Conservation (phyloP, 1,284 basidiomycete species). For the Gomphus bonarii region DNA sequence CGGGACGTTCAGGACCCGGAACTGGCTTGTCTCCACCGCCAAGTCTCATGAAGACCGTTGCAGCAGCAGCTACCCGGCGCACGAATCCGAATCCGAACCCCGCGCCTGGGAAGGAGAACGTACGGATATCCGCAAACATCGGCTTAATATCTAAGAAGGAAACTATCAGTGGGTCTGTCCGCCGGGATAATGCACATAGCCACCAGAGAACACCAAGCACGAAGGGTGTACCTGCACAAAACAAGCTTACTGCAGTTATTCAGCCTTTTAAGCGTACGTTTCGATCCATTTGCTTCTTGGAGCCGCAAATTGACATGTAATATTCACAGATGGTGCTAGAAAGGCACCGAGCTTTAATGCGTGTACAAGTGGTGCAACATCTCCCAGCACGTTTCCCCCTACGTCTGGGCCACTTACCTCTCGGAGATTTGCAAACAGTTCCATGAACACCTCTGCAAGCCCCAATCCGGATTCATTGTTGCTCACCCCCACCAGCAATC, state of each 20-base stretch:
- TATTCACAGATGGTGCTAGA: background rate
- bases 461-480: background rate
- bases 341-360: conserved; percentile 17
- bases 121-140: background rate
- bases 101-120: background rate
- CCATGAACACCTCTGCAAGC: background rate
- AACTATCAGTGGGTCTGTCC: background rate
- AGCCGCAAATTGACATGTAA: background rate
- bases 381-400: conserved; percentile 27
- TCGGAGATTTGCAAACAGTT: background rate
- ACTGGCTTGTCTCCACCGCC: conserved; percentile 3
- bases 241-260: background rate
- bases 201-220: conserved; percentile 6
- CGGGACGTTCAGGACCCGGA: background rate
- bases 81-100: background rate
- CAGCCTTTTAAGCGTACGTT: conserved; percentile 1
- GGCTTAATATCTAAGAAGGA: background rate
- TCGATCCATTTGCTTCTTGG: background rate
- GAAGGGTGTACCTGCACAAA: background rate
- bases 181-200: background rate
- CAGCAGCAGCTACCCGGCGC: background rate
- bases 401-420: background rate
- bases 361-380: conserved; percentile 46
- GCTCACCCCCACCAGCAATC: background rate
- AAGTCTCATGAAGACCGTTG: conserved; percentile 8